A percentile compares a stretch with the other conserved stretches of the same genome.
Evolutionary conservation across 164 flowering plant species (phyloP).

Genomic region (Pachysandra terminalis): DNA sequence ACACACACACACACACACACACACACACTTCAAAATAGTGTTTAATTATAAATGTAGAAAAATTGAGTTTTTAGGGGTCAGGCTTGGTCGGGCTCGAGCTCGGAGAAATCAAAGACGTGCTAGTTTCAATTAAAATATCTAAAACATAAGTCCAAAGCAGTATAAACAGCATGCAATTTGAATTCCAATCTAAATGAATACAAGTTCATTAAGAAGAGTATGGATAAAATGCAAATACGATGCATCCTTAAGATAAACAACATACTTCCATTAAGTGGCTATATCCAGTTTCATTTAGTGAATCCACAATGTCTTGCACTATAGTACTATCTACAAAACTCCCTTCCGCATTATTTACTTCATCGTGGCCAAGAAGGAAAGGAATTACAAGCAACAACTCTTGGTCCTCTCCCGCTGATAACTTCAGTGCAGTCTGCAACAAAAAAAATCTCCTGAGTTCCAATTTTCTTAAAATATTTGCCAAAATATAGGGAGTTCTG

Average conservation of each 20-base stretch:
- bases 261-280: slow-evolving; percentile 96
- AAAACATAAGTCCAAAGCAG: neutral
- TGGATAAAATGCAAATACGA: neutral
- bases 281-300: slow-evolving; percentile 66
- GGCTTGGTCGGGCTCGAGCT: neutral
- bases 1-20: no score
- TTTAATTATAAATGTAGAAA: no score
- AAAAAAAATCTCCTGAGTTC: no score
- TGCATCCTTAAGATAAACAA: neutral
- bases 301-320: slow-evolving; percentile 29
- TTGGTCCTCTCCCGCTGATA: slow-evolving; percentile 65
- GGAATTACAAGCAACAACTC: slow-evolving; percentile 59
- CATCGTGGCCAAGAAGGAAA: slow-evolving; percentile 57
- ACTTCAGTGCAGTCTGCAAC: slow-evolving; percentile 67
- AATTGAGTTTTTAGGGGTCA: neutral
- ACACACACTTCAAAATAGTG: no score
- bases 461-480: no score
- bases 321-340: slow-evolving; percentile 24
- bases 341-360: slow-evolving; percentile 31
- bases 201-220: neutral
- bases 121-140: neutral
- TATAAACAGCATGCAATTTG: neutral
- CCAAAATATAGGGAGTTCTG: no score
- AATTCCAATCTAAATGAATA: neutral
- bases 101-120: neutral